A percentile compares a stretch with the other conserved stretches of the same genome.
phyloP scores from a whole-genome alignment of 768 basidiomycete genomes.

The Cystobasidium onofrii region DNA sequence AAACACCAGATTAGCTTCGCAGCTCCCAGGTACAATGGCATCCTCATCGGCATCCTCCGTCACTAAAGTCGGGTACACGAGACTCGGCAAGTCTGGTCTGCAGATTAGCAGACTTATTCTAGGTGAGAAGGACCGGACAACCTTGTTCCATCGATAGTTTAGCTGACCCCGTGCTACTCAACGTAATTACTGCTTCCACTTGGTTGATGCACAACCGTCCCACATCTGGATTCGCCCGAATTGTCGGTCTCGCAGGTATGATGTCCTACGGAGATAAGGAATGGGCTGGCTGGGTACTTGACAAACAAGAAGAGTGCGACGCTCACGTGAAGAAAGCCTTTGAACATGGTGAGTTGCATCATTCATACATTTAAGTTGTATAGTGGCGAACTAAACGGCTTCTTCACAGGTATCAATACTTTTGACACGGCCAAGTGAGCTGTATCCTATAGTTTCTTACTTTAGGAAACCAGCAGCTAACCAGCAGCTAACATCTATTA shows the following conservation, averaged over 20 bases:
- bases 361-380: not conserved
- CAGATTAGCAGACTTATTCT: conserved; percentile 62
- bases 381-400: conserved; percentile 46
- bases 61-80: conserved; percentile 35
- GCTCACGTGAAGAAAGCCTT: conserved; percentile 56
- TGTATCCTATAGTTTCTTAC: not conserved
- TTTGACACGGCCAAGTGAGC: conserved; percentile 41
- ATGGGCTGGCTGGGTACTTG: conserved; percentile 36
- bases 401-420: conserved; percentile 48
- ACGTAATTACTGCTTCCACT: not conserved
- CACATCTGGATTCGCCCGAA: not conserved
- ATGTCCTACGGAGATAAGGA: conserved; percentile 34
- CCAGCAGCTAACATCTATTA: conserved; percentile 42
- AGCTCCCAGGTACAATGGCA: not conserved
- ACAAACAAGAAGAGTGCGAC: conserved; percentile 51
- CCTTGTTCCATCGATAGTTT: not conserved
- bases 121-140: conserved; percentile 46
- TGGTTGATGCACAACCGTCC: not conserved
- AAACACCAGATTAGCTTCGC: too few species aligned
- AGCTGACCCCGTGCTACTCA: not conserved
- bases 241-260: not conserved
- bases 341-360: conserved; percentile 50
- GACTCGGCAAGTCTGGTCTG: conserved; percentile 56
- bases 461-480: too few species aligned
- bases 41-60: not conserved